Percentiles rank a stretch among this genome's conserved stretches.
Conservation (phyloP, 495 filamentous ascomycete species). For the Aspergillus biplanus region DNA sequence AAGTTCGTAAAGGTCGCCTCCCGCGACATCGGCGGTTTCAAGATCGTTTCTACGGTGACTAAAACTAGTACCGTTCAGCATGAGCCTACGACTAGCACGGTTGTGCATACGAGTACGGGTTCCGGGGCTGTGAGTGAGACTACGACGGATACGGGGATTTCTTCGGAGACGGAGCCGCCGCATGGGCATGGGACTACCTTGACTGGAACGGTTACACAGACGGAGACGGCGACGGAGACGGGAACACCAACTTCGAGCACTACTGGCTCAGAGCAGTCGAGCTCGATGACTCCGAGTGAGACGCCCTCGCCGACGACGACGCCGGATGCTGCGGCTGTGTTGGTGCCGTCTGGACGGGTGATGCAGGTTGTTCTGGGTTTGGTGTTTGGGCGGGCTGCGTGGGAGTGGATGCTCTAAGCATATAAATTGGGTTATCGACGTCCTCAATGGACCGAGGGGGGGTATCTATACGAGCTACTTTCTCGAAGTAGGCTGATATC, state of each 20-base stretch:
- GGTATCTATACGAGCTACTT: too few species aligned
- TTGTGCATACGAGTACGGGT: background rate
- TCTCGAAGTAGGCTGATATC: too few species aligned
- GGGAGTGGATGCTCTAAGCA: background rate
- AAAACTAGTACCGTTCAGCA: background rate
- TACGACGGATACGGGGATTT: background rate
- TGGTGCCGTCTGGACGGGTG: background rate
- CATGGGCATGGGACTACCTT: background rate
- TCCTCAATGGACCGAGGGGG: too few species aligned
- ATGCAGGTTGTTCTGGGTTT: background rate
- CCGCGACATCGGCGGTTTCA: conserved; percentile 21
- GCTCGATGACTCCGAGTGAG: background rate
- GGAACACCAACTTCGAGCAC: too few species aligned
- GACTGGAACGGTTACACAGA: background rate
- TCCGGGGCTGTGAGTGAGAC: background rate
- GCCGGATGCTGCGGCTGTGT: too few species aligned
- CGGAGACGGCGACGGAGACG: too few species aligned
- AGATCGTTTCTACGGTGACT: conserved; percentile 21
- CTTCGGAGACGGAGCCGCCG: background rate
- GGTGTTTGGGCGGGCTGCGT: background rate
- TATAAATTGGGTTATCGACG: too few species aligned
- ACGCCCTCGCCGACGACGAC: background rate
- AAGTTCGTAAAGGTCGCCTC: conserved; percentile 22
- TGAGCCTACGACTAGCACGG: background rate
- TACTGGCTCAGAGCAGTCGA: background rate